Evolutionary conservation across 345 rosid species (phyloP), one percentile per base, ranked within the genome.

Genomic region (Punica granatum): DNA sequence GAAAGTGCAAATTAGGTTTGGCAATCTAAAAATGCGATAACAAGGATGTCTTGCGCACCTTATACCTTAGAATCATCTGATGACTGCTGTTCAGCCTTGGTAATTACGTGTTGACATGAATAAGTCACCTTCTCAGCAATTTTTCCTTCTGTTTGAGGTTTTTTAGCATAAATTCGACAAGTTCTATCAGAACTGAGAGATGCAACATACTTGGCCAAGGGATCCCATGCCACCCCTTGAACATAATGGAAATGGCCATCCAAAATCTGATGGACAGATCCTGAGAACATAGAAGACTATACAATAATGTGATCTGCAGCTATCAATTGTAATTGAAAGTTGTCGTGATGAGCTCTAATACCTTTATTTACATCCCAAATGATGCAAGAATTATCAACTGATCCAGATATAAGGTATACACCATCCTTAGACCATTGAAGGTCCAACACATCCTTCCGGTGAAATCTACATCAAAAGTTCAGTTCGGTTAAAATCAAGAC

Each of bases 191-290:
- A 90, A 67, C 99, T 94, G 67, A 91, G 81, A 43, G 99, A 91
- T 54, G 99, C 95, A 73, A 82, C 84, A 71, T 80, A 91, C 73
- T 88, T 89, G 67, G 79, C 74, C 72, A 89, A 76, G 60, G 99
- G 99, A 77, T 94, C 98, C 99, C 97, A 94, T 9, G 97, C 88
- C 69, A 94, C 99, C 64, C 99, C 99, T 77, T 94, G 99, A 73
- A 94, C 99, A 81, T 94, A 94, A 81, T 94, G 99, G 73, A 75
- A 81, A 77, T 94, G 99, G 9, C 82, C 83, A 74, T 94, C 95
- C 79, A 94, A 70, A 72, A 94, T 79, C 86, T 94, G 99, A 79
- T 83, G 84, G 25, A 88, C 97, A 48, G 89, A 88, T 75, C 97
- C 99, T 94, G 78, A 80, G 66, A 75, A 23, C 42, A 66, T 72